These are phyloP conservation scores for Gossypium bickii DNA, from an alignment of 345 rosid genomes.

Conservation along the genomic window DNA sequence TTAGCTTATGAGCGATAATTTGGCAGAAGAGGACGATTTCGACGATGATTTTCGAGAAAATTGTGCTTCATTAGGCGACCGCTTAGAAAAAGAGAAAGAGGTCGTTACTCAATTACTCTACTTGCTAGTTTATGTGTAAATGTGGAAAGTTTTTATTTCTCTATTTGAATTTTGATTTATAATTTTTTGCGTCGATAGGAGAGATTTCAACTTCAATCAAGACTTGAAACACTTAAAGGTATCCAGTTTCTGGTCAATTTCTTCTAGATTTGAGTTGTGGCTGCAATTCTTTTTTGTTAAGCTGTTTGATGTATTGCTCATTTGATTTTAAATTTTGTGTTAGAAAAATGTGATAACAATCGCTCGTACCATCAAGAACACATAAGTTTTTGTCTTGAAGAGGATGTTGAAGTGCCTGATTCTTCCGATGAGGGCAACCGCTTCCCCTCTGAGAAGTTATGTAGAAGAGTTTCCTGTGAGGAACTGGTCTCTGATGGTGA, in stretches of 20 bases:
- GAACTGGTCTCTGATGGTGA: slow-evolving; percentile 39
- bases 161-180: background rate
- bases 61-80: slow-evolving; percentile 33
- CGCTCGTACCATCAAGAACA: slow-evolving; percentile 23
- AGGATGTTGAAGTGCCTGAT: slow-evolving; percentile 47
- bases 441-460: slow-evolving; percentile 24
- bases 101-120: slow-evolving; percentile 19
- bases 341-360: background rate
- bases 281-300: background rate
- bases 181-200: slow-evolving; percentile 35
- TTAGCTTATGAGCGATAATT: background rate
- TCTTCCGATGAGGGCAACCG: slow-evolving; percentile 27
- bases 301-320: background rate
- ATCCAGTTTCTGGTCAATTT: background rate
- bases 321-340: background rate
- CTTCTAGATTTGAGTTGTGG: background rate
- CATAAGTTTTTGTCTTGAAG: slow-evolving; percentile 20
- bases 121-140: background rate
- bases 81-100: slow-evolving; percentile 28
- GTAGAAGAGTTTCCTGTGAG: slow-evolving; percentile 16
- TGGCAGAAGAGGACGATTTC: slow-evolving; percentile 56
- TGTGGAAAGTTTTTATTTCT: background rate
- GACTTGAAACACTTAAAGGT: slow-evolving; percentile 66
- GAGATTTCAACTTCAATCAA: slow-evolving; percentile 54
- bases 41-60: slow-evolving; percentile 31